A percentile compares a stretch with the other conserved stretches of the same genome.
phyloP scores from a whole-genome alignment of 2,329 filamentous ascomycete genomes.

The Tympanopsis confertula region DNA sequence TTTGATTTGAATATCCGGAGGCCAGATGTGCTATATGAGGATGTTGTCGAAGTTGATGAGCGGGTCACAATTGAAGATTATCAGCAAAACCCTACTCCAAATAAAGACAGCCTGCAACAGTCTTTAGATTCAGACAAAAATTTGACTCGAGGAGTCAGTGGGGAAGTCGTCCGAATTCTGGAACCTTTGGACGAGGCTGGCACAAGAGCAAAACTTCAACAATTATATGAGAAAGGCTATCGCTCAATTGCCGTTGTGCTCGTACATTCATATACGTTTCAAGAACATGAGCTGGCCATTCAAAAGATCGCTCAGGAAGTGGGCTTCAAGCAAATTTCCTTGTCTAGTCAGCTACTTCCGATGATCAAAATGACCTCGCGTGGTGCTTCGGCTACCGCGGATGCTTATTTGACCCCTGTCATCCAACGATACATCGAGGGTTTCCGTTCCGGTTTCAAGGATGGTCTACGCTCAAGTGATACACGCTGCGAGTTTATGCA shows the following conservation, averaged over 20 bases:
- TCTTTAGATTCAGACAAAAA: background rate
- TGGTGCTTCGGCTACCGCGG: conserved; percentile 54
- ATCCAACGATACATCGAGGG: conserved; percentile 57
- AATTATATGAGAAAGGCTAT: conserved; percentile 45
- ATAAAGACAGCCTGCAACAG: background rate
- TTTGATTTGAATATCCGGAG: conserved; percentile 11
- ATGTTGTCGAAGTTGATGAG: conserved; percentile 7
- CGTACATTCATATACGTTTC: conserved; percentile 61
- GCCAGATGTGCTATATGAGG: conserved; percentile 6
- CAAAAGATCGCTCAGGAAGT: conserved; percentile 49
- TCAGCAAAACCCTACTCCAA: background rate
- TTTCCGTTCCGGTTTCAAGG: conserved; percentile 50
- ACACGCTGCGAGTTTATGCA: conserved; percentile 64
- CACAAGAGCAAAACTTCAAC: conserved; percentile 38
- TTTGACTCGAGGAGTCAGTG: conserved; percentile 6
- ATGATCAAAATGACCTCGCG: conserved; percentile 62
- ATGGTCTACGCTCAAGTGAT: conserved; percentile 43
- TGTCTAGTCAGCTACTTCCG: conserved; percentile 55
- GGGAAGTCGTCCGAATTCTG: background rate
- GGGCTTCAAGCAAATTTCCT: conserved; percentile 50
- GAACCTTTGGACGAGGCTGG: conserved; percentile 30
- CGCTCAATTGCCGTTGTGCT: conserved; percentile 54
- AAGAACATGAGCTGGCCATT: conserved; percentile 49
- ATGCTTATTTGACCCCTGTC: conserved; percentile 58
- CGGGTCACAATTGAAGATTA: conserved; percentile 40